Percentiles rank a stretch among this genome's conserved stretches.
These are phyloP conservation scores for Gynochthodes officinalis DNA, from an alignment of 257 asterid species.

Conservation along the genomic window DNA sequence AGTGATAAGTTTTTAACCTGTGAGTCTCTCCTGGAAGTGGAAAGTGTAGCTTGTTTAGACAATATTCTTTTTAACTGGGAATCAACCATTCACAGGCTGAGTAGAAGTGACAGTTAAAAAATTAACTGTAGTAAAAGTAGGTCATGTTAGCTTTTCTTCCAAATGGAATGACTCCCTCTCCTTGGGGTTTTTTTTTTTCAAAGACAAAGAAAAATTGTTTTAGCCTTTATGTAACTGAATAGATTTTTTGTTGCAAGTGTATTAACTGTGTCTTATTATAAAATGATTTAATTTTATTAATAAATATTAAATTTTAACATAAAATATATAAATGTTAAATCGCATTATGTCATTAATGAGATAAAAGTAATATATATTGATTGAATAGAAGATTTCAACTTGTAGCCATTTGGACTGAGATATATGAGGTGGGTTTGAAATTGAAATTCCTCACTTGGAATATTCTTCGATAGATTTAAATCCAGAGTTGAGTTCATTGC, in stretches of 20 bases:
- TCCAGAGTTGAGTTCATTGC: neutral
- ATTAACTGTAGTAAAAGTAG: conserved; percentile 10
- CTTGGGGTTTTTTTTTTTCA: neutral
- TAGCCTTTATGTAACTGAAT: neutral
- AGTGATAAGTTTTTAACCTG: too few species aligned
- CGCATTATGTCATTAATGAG: too few species aligned
- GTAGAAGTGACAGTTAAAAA: conserved; percentile 9
- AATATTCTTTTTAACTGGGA: too few species aligned
- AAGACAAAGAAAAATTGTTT: neutral
- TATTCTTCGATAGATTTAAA: neutral
- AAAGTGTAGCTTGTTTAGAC: too few species aligned
- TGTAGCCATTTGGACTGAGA: neutral
- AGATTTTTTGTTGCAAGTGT: too few species aligned
- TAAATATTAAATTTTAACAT: too few species aligned
- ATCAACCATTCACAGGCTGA: neutral
- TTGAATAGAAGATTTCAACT: too few species aligned
- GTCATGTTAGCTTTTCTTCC: conserved; percentile 9
- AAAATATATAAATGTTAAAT: too few species aligned
- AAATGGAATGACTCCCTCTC: neutral
- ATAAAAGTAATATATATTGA: too few species aligned
- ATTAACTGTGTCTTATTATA: too few species aligned
- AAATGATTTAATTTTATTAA: too few species aligned
- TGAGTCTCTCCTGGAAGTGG: too few species aligned
- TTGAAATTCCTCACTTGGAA: conserved; percentile 2
- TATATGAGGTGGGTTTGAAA: conserved; percentile 1